Percentiles rank a stretch among this genome's conserved stretches.
Conservation (phyloP, 2,329 filamentous ascomycete species). For the Colletotrichum gigasporum region DNA sequence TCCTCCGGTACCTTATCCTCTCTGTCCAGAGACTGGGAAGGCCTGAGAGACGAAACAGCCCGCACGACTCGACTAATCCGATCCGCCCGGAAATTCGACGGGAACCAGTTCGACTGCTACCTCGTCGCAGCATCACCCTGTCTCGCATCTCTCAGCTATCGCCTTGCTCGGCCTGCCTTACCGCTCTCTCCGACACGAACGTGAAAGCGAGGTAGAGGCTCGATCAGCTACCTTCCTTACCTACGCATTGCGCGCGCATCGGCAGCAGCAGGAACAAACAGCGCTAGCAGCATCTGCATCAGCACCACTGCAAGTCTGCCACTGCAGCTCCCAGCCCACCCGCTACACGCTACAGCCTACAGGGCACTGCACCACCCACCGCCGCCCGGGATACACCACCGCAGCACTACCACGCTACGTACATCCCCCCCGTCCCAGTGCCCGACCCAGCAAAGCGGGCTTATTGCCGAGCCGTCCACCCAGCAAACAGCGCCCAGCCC, state of each 20-base stretch:
- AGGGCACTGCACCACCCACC: background rate
- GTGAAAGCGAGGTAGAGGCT: background rate
- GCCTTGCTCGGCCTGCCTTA: background rate
- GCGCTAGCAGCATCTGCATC: background rate
- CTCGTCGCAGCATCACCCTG: slow-evolving; percentile 8
- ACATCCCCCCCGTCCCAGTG: too few species aligned
- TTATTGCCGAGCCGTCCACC: slow-evolving; percentile 27
- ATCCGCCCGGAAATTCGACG: slow-evolving; percentile 3
- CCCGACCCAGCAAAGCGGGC: slow-evolving; percentile 19
- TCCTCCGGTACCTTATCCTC: background rate
- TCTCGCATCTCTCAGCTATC: background rate
- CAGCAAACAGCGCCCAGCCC: background rate
- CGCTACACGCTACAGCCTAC: too few species aligned
- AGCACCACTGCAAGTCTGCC: background rate
- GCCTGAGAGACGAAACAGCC: slow-evolving; percentile 12
- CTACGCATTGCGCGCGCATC: too few species aligned
- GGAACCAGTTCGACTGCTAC: background rate
- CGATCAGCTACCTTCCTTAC: too few species aligned
- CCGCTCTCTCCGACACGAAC: background rate
- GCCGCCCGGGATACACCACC: background rate
- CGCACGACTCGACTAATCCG: slow-evolving; percentile 18
- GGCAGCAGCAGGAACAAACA: background rate
- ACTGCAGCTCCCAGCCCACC: too few species aligned
- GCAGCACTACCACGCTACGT: too few species aligned
- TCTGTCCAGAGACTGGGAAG: slow-evolving; percentile 1